Conservation (phyloP, 176 grass and related monocot genomes). For the Paspalum vaginatum region DNA sequence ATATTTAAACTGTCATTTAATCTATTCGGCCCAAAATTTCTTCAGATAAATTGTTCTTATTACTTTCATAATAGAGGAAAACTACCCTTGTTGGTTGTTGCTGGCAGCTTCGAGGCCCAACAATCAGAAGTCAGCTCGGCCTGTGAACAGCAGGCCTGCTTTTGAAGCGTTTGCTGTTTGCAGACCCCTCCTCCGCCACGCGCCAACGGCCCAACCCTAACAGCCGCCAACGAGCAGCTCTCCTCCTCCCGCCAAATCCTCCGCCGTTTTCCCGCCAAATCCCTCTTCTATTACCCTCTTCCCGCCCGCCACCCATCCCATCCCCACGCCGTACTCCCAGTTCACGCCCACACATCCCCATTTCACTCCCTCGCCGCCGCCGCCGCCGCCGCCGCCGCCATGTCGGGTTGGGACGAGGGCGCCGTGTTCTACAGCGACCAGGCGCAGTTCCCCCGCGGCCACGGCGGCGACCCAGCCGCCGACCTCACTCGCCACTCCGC, state of each 20-base stretch:
- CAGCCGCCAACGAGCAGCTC: background rate
- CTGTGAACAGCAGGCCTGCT: background rate
- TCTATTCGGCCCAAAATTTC: too few species aligned
- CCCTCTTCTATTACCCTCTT: constrained; percentile 36
- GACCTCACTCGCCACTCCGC: constrained; percentile 83
- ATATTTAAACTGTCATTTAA: too few species aligned
- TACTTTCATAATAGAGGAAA: too few species aligned
- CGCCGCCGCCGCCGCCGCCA: constrained; percentile 11
- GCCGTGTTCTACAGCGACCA: constrained; percentile 99
- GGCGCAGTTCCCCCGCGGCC: constrained; percentile 79
- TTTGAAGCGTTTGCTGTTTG: background rate
- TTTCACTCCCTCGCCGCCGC: background rate
- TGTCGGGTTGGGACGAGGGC: constrained; percentile 99
- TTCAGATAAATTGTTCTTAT: too few species aligned
- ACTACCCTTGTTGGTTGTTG: too few species aligned
- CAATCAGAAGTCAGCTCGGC: background rate
- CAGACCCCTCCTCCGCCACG: background rate
- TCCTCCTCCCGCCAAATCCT: constrained; percentile 56
- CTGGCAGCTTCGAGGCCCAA: background rate
- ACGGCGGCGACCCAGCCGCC: constrained; percentile 62
- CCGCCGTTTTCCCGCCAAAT: constrained; percentile 75
- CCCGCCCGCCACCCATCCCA: background rate
- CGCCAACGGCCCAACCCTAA: constrained; percentile 16
- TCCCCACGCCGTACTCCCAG: background rate
- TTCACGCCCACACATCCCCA: background rate